Evolutionary conservation across 306 rosid genomes (phyloP).

Genomic region (Castanea mollissima): DNA sequence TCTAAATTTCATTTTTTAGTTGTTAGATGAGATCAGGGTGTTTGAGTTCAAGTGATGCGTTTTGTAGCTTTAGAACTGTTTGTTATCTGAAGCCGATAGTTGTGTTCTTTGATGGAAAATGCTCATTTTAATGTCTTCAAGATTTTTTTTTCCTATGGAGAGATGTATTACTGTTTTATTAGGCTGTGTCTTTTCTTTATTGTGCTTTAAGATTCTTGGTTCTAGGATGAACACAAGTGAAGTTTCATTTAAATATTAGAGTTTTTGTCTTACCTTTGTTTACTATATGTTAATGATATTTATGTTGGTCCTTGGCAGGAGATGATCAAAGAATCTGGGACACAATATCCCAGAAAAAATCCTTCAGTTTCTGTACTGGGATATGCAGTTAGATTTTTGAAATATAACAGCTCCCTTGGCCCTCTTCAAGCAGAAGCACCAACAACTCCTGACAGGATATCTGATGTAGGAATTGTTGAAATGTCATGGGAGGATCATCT

Average conservation of each 20-base stretch:
- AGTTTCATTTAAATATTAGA: conserved; percentile 2
- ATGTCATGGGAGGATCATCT: conserved; percentile 77
- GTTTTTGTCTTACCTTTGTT: conserved; percentile 1
- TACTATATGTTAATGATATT: conserved; percentile 25
- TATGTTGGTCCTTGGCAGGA: conserved; percentile 57
- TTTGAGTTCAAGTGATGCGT: conserved; percentile 1
- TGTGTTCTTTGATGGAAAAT: conserved; percentile 19
- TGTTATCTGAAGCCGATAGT: background rate
- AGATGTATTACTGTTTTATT: background rate
- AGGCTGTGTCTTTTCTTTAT: background rate
- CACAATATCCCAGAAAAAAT: conserved; percentile 31
- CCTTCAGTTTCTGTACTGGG: conserved; percentile 44
- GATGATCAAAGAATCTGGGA: conserved; percentile 45
- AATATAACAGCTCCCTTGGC: conserved; percentile 49
- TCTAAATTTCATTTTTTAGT: background rate
- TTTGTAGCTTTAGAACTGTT: conserved; percentile 16
- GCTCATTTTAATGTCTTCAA: background rate
- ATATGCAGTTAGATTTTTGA: conserved; percentile 79
- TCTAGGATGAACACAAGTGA: background rate
- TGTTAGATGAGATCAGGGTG: background rate
- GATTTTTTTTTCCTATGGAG: conserved; percentile 1
- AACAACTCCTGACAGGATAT: conserved; percentile 74
- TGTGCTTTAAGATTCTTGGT: background rate
- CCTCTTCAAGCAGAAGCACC: conserved; percentile 70
- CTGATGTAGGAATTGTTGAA: conserved; percentile 63